Conservation (phyloP, 345 rosid species). For the Euphorbia tirucalli region DNA sequence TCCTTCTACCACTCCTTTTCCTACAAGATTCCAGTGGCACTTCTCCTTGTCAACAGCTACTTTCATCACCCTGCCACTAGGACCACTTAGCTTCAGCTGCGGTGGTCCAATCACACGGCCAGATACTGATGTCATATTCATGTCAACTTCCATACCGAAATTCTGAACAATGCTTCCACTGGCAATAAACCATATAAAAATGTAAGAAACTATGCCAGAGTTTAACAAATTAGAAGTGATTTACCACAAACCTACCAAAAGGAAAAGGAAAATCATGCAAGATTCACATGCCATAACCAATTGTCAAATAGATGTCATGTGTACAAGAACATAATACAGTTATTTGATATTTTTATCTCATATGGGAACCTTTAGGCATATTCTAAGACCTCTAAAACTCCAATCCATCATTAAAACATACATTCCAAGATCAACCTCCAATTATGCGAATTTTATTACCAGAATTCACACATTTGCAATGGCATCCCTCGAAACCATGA, state of each 20-base stretch:
- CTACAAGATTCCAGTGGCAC: conserved; percentile 78
- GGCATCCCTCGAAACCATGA: neutral
- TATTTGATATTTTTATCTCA: conserved; percentile 1
- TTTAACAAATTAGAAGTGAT: neutral
- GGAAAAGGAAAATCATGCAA: neutral
- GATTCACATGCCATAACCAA: neutral
- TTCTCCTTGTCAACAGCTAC: conserved; percentile 51
- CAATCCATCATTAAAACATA: neutral
- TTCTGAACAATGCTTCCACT: conserved; percentile 55
- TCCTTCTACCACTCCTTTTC: conserved; percentile 57
- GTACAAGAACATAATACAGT: neutral
- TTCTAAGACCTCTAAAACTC: neutral
- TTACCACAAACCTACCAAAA: neutral
- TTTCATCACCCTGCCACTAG: conserved; percentile 34
- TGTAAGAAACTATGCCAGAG: neutral
- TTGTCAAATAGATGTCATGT: neutral
- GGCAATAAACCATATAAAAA: conserved; percentile 24
- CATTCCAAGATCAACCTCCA: neutral
- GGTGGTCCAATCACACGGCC: conserved; percentile 85
- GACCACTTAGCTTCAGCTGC: conserved; percentile 45
- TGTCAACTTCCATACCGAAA: conserved; percentile 61
- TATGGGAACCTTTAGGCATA: neutral
- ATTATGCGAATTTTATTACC: neutral
- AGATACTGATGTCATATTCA: conserved; percentile 55
- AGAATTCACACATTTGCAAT: neutral